Percentiles rank a stretch among this genome's conserved stretches.
Conservation (phyloP, 2,329 filamentous ascomycete genomes). For the Sclerotiophoma versabilis region DNA sequence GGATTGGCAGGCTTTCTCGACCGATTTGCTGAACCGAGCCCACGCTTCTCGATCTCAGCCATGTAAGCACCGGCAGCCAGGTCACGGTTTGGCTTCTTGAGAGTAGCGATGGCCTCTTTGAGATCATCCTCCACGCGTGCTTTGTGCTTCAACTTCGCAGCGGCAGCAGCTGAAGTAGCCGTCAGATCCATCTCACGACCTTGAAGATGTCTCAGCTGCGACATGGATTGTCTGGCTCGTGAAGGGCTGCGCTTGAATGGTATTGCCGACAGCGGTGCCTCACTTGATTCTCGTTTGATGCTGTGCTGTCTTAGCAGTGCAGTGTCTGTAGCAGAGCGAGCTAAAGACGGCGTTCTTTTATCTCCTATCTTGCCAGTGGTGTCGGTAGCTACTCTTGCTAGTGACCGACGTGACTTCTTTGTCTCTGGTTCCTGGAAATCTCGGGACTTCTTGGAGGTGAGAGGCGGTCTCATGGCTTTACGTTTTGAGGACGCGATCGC, state of each 20-base stretch:
- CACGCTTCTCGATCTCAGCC: slow-evolving; percentile 70
- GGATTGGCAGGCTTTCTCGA: slow-evolving; percentile 39
- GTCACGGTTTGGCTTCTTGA: slow-evolving; percentile 78
- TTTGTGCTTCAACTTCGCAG: slow-evolving; percentile 69
- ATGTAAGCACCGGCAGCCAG: slow-evolving; percentile 71
- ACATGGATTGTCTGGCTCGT: slow-evolving; percentile 45
- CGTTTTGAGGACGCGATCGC: slow-evolving; percentile 64
- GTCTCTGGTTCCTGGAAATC: slow-evolving; percentile 48
- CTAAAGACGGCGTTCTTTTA: slow-evolving; percentile 66
- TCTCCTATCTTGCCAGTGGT: slow-evolving; percentile 59
- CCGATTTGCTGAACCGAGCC: slow-evolving; percentile 32
- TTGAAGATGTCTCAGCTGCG: slow-evolving; percentile 55
- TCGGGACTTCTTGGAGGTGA: slow-evolving; percentile 47
- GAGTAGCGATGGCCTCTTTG: slow-evolving; percentile 73
- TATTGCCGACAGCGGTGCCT: slow-evolving; percentile 62
- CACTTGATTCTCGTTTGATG: slow-evolving; percentile 74
- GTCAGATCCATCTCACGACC: slow-evolving; percentile 63
- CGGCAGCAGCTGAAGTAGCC: slow-evolving; percentile 60
- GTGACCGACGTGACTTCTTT: slow-evolving; percentile 57
- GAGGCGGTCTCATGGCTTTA: slow-evolving; percentile 51
- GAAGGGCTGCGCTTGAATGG: slow-evolving; percentile 56
- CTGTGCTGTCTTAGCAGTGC: slow-evolving; percentile 59
- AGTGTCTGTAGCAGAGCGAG: slow-evolving; percentile 71
- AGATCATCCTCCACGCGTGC: slow-evolving; percentile 73
- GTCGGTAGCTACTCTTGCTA: slow-evolving; percentile 69